Evolutionary conservation across 2,329 filamentous ascomycete genomes (phyloP), one percentile per base, ranked within the genome.

Genomic region (Aspergillus cejpii): DNA sequence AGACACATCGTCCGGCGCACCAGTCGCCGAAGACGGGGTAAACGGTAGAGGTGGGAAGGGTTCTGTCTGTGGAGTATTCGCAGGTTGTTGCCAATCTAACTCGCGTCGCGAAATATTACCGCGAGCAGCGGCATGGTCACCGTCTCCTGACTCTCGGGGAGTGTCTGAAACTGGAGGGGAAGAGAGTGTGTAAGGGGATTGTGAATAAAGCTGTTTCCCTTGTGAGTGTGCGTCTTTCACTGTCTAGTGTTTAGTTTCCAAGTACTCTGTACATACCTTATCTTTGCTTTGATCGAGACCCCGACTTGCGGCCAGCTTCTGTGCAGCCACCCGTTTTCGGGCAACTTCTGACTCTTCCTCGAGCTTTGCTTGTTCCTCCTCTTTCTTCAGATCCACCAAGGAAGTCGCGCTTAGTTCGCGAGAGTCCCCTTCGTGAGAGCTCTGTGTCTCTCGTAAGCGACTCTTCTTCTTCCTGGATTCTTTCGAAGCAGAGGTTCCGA

Each of bases 311-410:
- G 81, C 80, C 15, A 83, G 59, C 36, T 71, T 68, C 26, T 74
- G 71, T 2, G 80, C 81, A 36, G 76, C 76, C 28, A 72, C 65
- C 27, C 80, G 68, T 54, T 73, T 79, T 39, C 70, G 67, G 44
- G 74, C 65, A 20, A 83, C 66, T 28, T 74, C 71, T 3, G 64
- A 63, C 57, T 84, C 81, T 58, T 84, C 79, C 56, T 81, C 68
- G 26, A 66, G 54, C 38, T 69, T 73, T 0, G 74, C 61, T 23
- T 65, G 67, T 17, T 78, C 74, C 58, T 84, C 80, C 63, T 84
- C 78, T 26, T 68, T 69, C 54, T 76, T 74, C 10, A 83, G 58
- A 43, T 81, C 77, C 4, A 65, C 68, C 36, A 83, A 65, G 2
- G 76, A 74, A 0, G 75, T 70, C 1, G 71, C 63, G 31, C 66